Conservation (phyloP, 1,284 basidiomycete species). For the Fomitopsis palustris region DNA sequence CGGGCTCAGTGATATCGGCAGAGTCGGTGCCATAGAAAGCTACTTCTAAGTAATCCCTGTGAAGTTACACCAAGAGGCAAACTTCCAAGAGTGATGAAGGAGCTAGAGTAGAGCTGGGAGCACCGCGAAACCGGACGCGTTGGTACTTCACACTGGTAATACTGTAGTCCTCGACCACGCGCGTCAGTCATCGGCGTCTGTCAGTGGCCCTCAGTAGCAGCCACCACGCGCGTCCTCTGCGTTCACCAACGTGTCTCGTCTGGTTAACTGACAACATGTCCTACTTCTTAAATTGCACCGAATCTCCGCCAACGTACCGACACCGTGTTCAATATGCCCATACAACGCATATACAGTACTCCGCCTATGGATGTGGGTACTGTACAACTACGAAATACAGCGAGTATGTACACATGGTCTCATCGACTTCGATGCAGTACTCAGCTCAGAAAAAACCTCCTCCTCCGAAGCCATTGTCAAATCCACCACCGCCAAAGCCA, state of each 20-base stretch:
- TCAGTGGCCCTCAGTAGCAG: too few relatives aligned
- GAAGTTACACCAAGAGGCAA: neutral
- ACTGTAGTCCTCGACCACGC: too few relatives aligned
- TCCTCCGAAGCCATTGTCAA: constrained; percentile 14
- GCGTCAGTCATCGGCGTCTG: too few relatives aligned
- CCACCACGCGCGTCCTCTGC: too few relatives aligned
- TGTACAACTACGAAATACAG: too few relatives aligned
- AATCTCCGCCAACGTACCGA: too few relatives aligned
- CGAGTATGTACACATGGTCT: neutral
- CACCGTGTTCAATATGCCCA: too few relatives aligned
- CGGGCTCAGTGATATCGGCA: constrained; percentile 73
- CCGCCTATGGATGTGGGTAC: too few relatives aligned
- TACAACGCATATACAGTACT: too few relatives aligned
- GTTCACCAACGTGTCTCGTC: too few relatives aligned
- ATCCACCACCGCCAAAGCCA: constrained; percentile 9
- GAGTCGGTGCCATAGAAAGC: constrained; percentile 25
- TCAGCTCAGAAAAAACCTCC: constrained; percentile 6
- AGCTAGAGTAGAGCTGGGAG: neutral
- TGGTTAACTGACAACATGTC: too few relatives aligned
- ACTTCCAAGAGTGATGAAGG: neutral
- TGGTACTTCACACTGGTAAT: neutral
- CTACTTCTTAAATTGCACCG: too few relatives aligned
- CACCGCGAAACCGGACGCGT: neutral
- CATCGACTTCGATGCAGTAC: neutral
- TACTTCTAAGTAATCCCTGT: neutral